Evolutionary conservation across 805 yeast species (phyloP), one percentile per base, ranked within the genome.

Genomic region (Wickerhamomyces mucosus): DNA sequence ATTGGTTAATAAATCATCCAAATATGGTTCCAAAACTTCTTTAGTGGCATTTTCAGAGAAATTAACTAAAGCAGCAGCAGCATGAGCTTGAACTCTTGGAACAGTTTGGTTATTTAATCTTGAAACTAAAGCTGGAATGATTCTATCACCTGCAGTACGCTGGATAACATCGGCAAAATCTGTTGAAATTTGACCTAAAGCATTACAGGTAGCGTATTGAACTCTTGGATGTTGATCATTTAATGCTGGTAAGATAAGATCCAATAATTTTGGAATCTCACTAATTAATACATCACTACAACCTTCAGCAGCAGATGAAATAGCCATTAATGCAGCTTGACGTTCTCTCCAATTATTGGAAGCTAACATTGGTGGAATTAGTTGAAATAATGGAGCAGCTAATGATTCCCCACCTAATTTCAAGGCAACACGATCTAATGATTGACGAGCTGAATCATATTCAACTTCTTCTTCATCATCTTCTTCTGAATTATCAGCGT

Each of bases 31-130:
- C 45, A 92, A 62, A 9, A 78, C 73, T 39, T 82, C 94, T 50
- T 84, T 81, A 6, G 83, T 62, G 3, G 97, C 95, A 41, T 81
- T 85, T 58, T 92, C 98, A 25, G 89, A 75, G 54, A 92, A 92
- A 55, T 92, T 92, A 28, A 92, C 97, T 47, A 89, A 65, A 0
- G 98, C 98, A 32, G 98, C 98, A 26, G 98, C 96, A 13, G 96
- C 97, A 52, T 92, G 98, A 1, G 96, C 84, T 61, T 89, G 97
- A 16, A 92, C 98, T 50, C 97, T 68, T 31, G 94, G 89, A 35
- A 79, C 88, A 29, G 85, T 74, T 40, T 69, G 69, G 39, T 69
- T 65, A 3, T 78, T 75, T 32, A 92, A 68, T 63, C 73, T 84
- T 10, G 94, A 75, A 33, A 92, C 82, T 42, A 92, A 67, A 3